Percentiles rank a stretch among this genome's conserved stretches.
Evolutionary conservation across 192 early-diverging fungal genomes (phyloP).

Genomic region (Rhizoclosmatium globosum): DNA sequence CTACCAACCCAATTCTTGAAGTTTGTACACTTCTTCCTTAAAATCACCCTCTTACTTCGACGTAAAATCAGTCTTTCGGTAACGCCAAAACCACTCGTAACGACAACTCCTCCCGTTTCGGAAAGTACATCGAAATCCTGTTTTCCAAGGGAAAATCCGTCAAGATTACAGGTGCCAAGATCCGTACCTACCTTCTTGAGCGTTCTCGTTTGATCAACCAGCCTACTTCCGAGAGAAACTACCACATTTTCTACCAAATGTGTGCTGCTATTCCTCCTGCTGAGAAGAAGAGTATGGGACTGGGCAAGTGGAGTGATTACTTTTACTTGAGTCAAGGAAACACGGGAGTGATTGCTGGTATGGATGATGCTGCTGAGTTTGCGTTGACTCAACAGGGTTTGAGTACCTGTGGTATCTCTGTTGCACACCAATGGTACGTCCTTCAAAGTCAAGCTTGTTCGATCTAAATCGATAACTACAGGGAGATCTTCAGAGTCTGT

Average conservation of each 20-base stretch:
- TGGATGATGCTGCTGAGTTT: constrained; percentile 95
- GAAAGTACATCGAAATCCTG: constrained; percentile 98
- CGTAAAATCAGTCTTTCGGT: constrained; percentile 78
- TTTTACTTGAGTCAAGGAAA: constrained; percentile 89
- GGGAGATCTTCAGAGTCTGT: constrained; percentile 85
- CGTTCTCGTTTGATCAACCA: constrained; percentile 95
- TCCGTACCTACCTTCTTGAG: constrained; percentile 96
- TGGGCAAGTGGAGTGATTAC: constrained; percentile 80
- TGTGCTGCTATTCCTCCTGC: constrained; percentile 88
- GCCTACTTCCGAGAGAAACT: constrained; percentile 92
- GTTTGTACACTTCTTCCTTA: constrained; percentile 41
- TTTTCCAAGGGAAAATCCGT: constrained; percentile 74
- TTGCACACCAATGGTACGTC: constrained; percentile 78
- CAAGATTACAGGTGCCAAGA: constrained; percentile 92
- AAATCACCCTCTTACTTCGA: background rate
- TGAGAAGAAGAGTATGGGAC: constrained; percentile 82
- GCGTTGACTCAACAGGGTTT: constrained; percentile 86
- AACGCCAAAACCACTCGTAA: constrained; percentile 99
- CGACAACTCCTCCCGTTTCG: constrained; percentile 98
- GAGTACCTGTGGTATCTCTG: constrained; percentile 84
- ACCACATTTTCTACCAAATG: constrained; percentile 99
- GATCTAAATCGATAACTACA: constrained; percentile 8
- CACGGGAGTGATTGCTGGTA: constrained; percentile 77
- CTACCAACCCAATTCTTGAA: constrained; percentile 99
- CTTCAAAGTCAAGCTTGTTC: background rate